phyloP scores from a whole-genome alignment of 306 rosid species.

The Acacia acuminata region DNA sequence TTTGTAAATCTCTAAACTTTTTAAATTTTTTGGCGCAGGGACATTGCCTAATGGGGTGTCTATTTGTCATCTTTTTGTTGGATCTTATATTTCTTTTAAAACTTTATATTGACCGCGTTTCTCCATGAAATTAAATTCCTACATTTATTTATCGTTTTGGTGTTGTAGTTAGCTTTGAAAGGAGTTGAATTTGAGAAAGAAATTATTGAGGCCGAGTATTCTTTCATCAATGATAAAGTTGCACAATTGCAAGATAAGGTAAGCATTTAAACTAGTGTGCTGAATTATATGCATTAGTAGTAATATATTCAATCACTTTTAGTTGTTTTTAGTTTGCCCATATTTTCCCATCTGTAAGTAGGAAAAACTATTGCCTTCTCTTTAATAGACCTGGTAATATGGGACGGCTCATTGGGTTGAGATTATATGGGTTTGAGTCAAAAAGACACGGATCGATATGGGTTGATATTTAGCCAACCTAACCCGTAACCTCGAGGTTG shows the following conservation, averaged over 20 bases:
- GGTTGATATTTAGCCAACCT: too few relatives aligned
- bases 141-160: constrained; percentile 31
- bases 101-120: constrained; percentile 2
- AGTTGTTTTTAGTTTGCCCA: constrained; percentile 7
- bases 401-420: too few relatives aligned
- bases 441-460: too few relatives aligned
- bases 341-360: constrained; percentile 17
- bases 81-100: constrained; percentile 24
- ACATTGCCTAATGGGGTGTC: constrained; percentile 10
- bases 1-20: not conserved
- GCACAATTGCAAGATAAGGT: constrained; percentile 69
- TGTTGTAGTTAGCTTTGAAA: constrained; percentile 65
- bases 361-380: not conserved
- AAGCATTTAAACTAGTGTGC: constrained; percentile 24
- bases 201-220: constrained; percentile 80
- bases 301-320: not conserved
- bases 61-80: constrained; percentile 25
- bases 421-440: too few relatives aligned
- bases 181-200: constrained; percentile 81
- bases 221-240: constrained; percentile 65
- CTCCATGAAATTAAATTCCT: constrained; percentile 29
- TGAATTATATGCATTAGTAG: constrained; percentile 20
- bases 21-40: not conserved
- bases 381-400: too few relatives aligned
- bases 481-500: too few relatives aligned